phyloP scores from a whole-genome alignment of 2,329 filamentous ascomycete species.

The Aspergillus tubingensis region DNA sequence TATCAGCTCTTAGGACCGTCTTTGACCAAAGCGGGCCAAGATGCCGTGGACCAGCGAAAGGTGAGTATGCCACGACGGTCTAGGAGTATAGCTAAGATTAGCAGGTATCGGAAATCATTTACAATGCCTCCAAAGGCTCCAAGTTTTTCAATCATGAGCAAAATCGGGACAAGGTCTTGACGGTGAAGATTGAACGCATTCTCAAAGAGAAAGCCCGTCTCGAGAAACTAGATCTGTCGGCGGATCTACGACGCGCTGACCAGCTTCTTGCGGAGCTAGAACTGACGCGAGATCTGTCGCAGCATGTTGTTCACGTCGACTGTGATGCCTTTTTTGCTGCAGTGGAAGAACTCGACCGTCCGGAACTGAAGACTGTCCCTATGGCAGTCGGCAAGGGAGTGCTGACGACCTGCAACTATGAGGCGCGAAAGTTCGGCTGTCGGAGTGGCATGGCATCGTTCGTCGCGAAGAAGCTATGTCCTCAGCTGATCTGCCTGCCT shows the following conservation, averaged over 20 bases:
- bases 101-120: constrained; percentile 91
- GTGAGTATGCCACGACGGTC: constrained; percentile 42
- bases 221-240: constrained; percentile 72
- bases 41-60: constrained; percentile 88
- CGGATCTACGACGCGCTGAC: constrained; percentile 75
- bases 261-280: constrained; percentile 80
- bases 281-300: constrained; percentile 73
- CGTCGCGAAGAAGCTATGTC: constrained; percentile 91
- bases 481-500: constrained; percentile 76
- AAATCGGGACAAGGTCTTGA: constrained; percentile 75
- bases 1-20: constrained; percentile 89
- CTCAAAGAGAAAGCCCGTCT: constrained; percentile 72
- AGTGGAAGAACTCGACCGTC: constrained; percentile 80
- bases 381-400: constrained; percentile 85
- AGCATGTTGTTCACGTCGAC: constrained; percentile 86
- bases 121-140: constrained; percentile 92
- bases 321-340: constrained; percentile 98
- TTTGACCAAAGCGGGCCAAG: constrained; percentile 89
- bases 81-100: constrained; percentile 5
- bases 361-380: constrained; percentile 80
- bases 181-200: constrained; percentile 81
- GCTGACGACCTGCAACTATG: constrained; percentile 78
- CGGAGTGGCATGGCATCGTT: constrained; percentile 95
- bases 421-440: constrained; percentile 85
- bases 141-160: constrained; percentile 96